Base-by-base conservation (phyloP, 2,329 filamentous ascomycete species). In the Triangularia setosa region DNA sequence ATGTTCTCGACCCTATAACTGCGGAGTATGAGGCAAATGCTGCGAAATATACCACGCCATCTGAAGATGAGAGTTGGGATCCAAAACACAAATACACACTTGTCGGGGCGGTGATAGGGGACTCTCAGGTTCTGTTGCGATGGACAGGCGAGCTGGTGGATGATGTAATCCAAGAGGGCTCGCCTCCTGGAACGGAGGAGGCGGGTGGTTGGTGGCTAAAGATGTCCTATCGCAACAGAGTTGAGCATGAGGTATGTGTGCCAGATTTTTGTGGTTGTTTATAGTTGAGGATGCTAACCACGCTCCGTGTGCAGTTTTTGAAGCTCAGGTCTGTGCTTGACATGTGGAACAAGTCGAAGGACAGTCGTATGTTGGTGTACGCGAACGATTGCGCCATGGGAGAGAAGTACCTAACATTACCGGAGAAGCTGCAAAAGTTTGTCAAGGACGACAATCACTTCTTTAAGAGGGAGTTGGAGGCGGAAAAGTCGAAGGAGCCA, bases 381-480 rank as follows among this genome's bases (percentile, higher is more conserved):
- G 72, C 74, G 28, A 72, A 67, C 4, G 73, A 75, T 8, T 68
- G 67, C 8, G 74, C 74, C 3, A 55, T 76, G 67, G 64, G 63
- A 0, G 70, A 71, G 9, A 64, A 68, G 1, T 64, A 64, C 0
- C 9, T 63, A 0, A 68, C 70, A 3, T 60, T 77, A 23, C 65
- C 73, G 1, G 70, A 71, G 12, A 70, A 73, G 3, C 69, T 76
- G 21, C 68, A 71, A 63, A 73, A 70, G 3, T 77, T 77, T 61
- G 68, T 77, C 16, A 72, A 71, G 44, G 72, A 74, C 61, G 76
- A 77, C 65, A 77, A 77, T 61, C 70, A 73, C 1, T 66, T 70
- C 35, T 77, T 76, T 21, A 75, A 73, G 65, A 72, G 74, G 63
- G 75, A 77, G 59, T 56, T 74, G 16, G 30, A 67, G 2, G n/a